Conservation (phyloP, 768 basidiomycete genomes). For the Amanita jacksonii region DNA sequence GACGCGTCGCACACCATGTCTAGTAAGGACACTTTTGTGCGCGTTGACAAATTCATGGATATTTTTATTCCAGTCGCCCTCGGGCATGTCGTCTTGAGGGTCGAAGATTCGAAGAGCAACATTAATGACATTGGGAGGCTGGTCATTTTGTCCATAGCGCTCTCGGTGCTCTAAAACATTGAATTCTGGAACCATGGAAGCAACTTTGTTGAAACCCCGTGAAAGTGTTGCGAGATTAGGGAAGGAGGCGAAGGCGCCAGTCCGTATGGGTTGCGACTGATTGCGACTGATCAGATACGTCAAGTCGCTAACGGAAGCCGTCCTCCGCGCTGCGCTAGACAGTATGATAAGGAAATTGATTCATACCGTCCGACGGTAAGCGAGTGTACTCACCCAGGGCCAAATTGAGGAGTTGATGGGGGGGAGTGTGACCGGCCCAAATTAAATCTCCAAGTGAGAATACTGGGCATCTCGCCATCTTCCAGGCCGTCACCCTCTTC, state of each 20-base stretch:
- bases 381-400: conserved; percentile 27
- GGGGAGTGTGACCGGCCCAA: conserved; percentile 82
- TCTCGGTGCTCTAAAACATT: conserved; percentile 62
- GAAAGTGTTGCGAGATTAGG: conserved; percentile 58
- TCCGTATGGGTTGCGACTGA: conserved; percentile 83
- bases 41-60: conserved; percentile 67
- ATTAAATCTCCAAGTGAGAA: conserved; percentile 93
- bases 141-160: conserved; percentile 60
- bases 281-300: conserved; percentile 84
- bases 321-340: conserved; percentile 54
- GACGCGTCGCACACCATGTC: conserved; percentile 83
- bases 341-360: conserved; percentile 10
- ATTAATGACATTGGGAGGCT: conserved; percentile 91
- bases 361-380: conserved; percentile 5
- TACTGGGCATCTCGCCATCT: conserved; percentile 71
- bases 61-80: conserved; percentile 68
- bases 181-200: conserved; percentile 64
- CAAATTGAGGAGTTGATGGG: conserved; percentile 69
- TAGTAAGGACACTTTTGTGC: conserved; percentile 46
- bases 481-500: conserved; percentile 85
- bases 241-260: conserved; percentile 89
- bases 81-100: conserved; percentile 65
- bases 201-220: conserved; percentile 68
- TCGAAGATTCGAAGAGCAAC: conserved; percentile 85
- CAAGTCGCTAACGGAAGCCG: conserved; percentile 92